phyloP scores from a whole-genome alignment of 2,329 filamentous ascomycete genomes.

The Didymella sp. region DNA sequence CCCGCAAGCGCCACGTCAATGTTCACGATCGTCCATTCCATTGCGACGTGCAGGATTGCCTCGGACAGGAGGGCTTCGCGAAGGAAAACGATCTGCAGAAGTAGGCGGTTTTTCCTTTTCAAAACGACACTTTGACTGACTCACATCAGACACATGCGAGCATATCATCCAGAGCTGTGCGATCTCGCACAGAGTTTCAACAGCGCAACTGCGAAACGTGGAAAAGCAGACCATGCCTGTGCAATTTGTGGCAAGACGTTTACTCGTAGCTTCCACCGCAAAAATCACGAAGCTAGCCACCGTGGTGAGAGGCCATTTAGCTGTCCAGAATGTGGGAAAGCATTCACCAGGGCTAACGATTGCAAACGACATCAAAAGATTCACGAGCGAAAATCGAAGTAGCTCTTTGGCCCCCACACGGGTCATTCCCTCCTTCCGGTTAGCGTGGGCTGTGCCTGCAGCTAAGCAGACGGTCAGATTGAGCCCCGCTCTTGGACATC shows the following conservation, averaged over 20 bases:
- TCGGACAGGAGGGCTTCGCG: conserved; percentile 50
- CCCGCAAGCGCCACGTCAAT: conserved; percentile 47
- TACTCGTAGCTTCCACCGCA: conserved; percentile 48
- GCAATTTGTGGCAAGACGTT: conserved; percentile 49
- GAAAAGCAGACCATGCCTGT: conserved; percentile 41
- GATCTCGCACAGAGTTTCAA: conserved; percentile 34
- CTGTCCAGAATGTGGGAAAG: conserved; percentile 38
- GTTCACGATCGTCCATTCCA: conserved; percentile 53
- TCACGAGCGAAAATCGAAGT: conserved; percentile 23
- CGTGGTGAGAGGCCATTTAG: conserved; percentile 33
- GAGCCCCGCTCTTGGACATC: conserved; percentile 1
- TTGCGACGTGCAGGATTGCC: conserved; percentile 49
- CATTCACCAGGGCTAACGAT: conserved; percentile 38
- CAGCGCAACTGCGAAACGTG: conserved; percentile 13
- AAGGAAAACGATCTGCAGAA: conserved; percentile 50
- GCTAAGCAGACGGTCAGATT: conserved; percentile 2
- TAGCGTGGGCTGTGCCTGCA: conserved; percentile 15
- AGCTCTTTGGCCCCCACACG: conserved; percentile 10
- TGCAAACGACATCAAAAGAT: conserved; percentile 33
- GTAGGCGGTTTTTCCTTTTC: too few species aligned
- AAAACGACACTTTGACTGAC: too few species aligned
- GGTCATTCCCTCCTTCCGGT: not conserved
- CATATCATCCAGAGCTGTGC: conserved; percentile 37
- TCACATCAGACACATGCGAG: conserved; percentile 23
- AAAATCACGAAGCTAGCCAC: conserved; percentile 49